These are phyloP conservation scores for Neonectria coccinea DNA, from an alignment of 2,329 filamentous ascomycete genomes.

Conservation along the genomic window DNA sequence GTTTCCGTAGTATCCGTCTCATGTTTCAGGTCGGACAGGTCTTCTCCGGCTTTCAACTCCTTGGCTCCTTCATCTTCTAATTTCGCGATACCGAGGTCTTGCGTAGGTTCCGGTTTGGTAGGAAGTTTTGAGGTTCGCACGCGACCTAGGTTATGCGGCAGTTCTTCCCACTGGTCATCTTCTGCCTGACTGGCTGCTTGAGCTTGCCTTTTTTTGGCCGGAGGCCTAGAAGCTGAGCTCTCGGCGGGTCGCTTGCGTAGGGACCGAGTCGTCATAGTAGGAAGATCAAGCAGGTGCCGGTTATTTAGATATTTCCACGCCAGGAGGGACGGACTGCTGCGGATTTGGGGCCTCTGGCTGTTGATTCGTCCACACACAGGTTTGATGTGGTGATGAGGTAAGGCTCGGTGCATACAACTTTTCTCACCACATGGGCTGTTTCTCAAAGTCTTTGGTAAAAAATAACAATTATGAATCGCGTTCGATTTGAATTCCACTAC, in stretches of 20 bases:
- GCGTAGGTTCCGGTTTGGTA: no score
- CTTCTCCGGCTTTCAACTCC: not conserved
- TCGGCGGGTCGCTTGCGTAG: constrained; percentile 13
- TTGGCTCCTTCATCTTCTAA: not conserved
- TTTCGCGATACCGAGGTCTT: not conserved
- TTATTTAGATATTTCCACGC: no score
- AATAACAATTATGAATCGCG: not conserved
- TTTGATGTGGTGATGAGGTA: not conserved
- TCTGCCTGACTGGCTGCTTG: not conserved
- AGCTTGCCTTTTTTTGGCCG: constrained; percentile 1
- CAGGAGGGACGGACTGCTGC: constrained; percentile 19
- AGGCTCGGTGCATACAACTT: not conserved
- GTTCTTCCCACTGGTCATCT: constrained; percentile 7
- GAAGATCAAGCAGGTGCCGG: no score
- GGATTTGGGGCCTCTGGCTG: constrained; percentile 2
- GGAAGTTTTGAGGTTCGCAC: constrained; percentile 5
- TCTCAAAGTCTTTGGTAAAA: not conserved
- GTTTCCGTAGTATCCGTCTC: not conserved
- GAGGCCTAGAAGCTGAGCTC: not conserved
- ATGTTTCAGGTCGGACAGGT: not conserved
- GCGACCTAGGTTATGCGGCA: constrained; percentile 22
- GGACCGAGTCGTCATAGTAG: constrained; percentile 17
- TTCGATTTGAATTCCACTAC: not conserved
- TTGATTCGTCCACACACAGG: not conserved
- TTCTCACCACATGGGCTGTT: not conserved